These are phyloP conservation scores for Acer negundo DNA, from an alignment of 345 rosid species.

Conservation along the genomic window DNA sequence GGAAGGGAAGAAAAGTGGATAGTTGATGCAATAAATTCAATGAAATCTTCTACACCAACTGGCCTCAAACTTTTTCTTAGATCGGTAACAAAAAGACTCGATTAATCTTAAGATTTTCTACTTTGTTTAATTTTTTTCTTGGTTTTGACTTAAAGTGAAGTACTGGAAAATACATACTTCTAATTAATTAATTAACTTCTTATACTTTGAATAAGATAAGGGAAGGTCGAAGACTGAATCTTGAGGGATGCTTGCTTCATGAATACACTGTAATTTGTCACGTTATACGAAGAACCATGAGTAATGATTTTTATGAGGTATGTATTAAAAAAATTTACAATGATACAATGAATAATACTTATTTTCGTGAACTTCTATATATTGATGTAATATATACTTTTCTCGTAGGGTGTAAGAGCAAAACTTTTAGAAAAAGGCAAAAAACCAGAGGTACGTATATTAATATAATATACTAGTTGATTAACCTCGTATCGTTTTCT, in stretches of 20 bases:
- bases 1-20: conserved; percentile 26
- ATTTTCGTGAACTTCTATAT: neutral
- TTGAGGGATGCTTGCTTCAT: conserved; percentile 20
- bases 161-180: too few relatives aligned
- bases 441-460: conserved; percentile 24
- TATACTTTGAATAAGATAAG: conserved; percentile 18
- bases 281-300: conserved; percentile 17
- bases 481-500: neutral
- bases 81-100: conserved; percentile 17
- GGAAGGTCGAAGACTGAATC: conserved; percentile 20
- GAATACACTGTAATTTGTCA: conserved; percentile 25
- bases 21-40: conserved; percentile 18
- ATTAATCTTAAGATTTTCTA: neutral
- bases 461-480: neutral
- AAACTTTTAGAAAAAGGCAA: conserved; percentile 26
- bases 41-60: conserved; percentile 27
- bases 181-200: neutral
- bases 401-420: conserved; percentile 23
- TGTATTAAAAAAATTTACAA: neutral
- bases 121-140: neutral
- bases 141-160: neutral
- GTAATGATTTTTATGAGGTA: conserved; percentile 35
- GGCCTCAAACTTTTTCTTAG: conserved; percentile 34
- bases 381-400: neutral
- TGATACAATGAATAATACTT: neutral